phyloP scores from a whole-genome alignment of 208 protist species.

The Leishmania tropica region DNA sequence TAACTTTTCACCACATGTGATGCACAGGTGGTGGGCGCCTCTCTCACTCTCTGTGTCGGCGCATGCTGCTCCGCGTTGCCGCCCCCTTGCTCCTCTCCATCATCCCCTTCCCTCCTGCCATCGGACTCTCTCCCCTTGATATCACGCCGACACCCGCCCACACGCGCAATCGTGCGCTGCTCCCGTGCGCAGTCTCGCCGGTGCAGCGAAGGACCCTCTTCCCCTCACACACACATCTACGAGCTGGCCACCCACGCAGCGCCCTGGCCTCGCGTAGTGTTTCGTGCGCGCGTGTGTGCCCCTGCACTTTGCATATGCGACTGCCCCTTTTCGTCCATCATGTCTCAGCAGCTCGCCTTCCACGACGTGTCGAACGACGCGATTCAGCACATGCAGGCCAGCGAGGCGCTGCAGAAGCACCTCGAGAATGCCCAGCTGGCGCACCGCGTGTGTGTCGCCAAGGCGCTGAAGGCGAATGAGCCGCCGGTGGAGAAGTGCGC shows the following conservation, averaged over 20 bases:
- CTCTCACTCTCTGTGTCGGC: neutral
- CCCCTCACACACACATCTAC: neutral
- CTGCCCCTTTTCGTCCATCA: constrained; percentile 11
- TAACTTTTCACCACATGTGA: neutral
- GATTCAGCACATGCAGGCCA: constrained; percentile 69
- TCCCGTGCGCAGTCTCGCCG: neutral
- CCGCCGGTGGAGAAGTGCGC: constrained; percentile 83
- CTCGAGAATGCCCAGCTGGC: constrained; percentile 90
- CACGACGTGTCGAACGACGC: constrained; percentile 85
- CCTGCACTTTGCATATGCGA: neutral
- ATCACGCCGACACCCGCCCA: neutral
- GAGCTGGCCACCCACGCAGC: neutral
- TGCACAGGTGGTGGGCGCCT: neutral
- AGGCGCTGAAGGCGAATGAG: constrained; percentile 75
- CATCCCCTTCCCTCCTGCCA: neutral
- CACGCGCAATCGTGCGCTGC: neutral
- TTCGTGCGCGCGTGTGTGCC: neutral
- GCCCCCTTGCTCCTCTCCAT: neutral
- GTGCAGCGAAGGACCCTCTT: neutral
- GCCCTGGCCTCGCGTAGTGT: neutral
- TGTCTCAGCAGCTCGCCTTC: constrained; percentile 66
- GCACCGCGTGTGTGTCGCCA: constrained; percentile 88
- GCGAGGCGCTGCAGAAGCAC: constrained; percentile 87
- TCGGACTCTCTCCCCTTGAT: neutral
- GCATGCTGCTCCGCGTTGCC: neutral